phyloP scores from a whole-genome alignment of 352 stramenopile genomes.

The Phytopythium montanum region DNA sequence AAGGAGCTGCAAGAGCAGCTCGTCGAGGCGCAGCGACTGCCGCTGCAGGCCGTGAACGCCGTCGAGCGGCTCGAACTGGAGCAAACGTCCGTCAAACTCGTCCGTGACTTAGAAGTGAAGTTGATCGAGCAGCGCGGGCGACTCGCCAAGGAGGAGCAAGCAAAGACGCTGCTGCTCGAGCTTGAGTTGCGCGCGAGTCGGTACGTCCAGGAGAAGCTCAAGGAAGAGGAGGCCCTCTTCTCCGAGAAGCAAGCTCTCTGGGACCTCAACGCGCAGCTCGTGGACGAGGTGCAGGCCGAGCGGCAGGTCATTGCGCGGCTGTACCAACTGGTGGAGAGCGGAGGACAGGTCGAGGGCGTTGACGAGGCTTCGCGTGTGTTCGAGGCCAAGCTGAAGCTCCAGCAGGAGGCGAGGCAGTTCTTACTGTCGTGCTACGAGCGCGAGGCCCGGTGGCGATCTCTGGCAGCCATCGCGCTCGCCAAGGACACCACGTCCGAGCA shows the following conservation, averaged over 20 bases:
- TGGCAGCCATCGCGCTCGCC: constrained; percentile 44
- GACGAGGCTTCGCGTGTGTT: constrained; percentile 22
- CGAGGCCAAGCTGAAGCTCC: constrained; percentile 40
- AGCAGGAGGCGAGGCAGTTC: constrained; percentile 51
- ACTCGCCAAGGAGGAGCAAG: constrained; percentile 31
- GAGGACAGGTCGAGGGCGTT: neutral
- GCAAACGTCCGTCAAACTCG: constrained; percentile 19
- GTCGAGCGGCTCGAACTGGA: constrained; percentile 44
- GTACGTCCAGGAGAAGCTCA: constrained; percentile 40
- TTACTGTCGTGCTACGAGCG: constrained; percentile 63
- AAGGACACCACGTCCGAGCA: constrained; percentile 57
- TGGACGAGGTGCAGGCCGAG: constrained; percentile 33
- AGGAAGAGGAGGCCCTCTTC: constrained; percentile 56
- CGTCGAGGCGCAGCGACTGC: constrained; percentile 39
- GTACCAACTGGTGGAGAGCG: constrained; percentile 26
- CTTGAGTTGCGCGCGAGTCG: constrained; percentile 42
- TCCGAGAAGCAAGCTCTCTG: constrained; percentile 60
- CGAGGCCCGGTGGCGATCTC: constrained; percentile 50
- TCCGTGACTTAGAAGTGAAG: constrained; percentile 21
- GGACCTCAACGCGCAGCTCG: constrained; percentile 42
- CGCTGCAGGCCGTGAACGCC: constrained; percentile 45
- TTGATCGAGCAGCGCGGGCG: constrained; percentile 15
- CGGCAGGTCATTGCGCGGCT: constrained; percentile 42
- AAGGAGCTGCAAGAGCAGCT: constrained; percentile 35
- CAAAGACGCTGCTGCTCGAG: constrained; percentile 34